phyloP scores from a whole-genome alignment of 345 rosid genomes.

The Mallotus nudiflorus region DNA sequence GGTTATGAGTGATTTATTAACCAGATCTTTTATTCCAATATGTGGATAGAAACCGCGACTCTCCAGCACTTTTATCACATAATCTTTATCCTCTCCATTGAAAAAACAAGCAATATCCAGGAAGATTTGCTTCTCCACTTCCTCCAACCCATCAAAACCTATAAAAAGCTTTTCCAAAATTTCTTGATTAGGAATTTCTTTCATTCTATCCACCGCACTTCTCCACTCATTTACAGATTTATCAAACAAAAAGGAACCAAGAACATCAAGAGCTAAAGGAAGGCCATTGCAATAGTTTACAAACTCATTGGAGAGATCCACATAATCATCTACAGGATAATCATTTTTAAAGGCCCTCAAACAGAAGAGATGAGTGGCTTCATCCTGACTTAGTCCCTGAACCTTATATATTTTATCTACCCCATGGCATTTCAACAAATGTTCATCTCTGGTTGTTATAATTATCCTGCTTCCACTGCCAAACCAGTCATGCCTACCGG shows the following conservation, averaged over 20 bases:
- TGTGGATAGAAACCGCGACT: constrained; percentile 2
- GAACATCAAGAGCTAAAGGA: constrained; percentile 6
- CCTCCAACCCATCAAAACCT: constrained; percentile 12
- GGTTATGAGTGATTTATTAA: constrained; percentile 8
- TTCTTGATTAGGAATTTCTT: neutral
- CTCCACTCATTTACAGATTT: constrained; percentile 4
- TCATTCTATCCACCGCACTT: constrained; percentile 1
- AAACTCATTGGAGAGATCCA: neutral
- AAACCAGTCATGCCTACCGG: constrained; percentile 4
- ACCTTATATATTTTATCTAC: neutral
- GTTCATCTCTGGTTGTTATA: neutral
- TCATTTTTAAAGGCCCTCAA: neutral
- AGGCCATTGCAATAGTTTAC: constrained; percentile 4
- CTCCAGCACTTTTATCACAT: neutral
- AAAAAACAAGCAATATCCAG: constrained; percentile 23
- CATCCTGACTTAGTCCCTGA: neutral
- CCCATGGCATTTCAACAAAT: constrained; percentile 2
- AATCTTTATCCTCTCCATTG: neutral
- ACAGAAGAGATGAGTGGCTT: neutral
- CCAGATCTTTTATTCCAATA: constrained; percentile 5
- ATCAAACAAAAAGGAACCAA: constrained; percentile 1
- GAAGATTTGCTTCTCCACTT: constrained; percentile 10
- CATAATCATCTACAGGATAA: constrained; percentile 1
- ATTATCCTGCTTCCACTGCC: constrained; percentile 7
- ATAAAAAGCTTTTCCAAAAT: neutral